Conservation (phyloP, 139 green algal species). For the Asterochloris erici region DNA sequence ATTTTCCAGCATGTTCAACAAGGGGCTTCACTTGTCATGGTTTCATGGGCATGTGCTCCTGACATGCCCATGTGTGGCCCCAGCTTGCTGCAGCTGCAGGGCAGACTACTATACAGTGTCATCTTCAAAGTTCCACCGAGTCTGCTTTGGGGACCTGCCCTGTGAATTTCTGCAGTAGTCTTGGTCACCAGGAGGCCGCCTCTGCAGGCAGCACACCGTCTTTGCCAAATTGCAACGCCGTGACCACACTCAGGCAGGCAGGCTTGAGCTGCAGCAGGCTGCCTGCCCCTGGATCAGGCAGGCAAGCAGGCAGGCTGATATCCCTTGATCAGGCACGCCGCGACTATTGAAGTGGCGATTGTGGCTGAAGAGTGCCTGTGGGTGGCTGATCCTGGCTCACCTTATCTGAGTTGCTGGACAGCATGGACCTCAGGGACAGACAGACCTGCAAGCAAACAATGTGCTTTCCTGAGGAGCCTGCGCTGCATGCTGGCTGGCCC, state of each 20-base stretch:
- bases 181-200: constrained; percentile 56
- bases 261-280: too few species aligned
- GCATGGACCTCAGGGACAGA: constrained; percentile 79
- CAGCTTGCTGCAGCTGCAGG: too few species aligned
- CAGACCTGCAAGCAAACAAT: neutral
- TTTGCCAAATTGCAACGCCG: neutral
- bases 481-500: too few species aligned
- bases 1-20: too few species aligned
- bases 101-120: constrained; percentile 45
- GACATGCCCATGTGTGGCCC: too few species aligned
- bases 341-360: neutral
- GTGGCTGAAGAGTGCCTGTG: neutral
- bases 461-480: too few species aligned
- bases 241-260: too few species aligned
- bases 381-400: neutral
- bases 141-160: constrained; percentile 65
- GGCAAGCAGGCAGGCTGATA: neutral
- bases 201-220: constrained; percentile 18
- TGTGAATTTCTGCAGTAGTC: constrained; percentile 65
- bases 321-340: neutral
- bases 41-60: too few species aligned
- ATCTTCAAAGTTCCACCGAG: constrained; percentile 70
- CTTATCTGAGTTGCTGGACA: constrained; percentile 76
- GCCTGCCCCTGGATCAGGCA: neutral
- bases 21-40: too few species aligned